Evolutionary conservation across 257 asterid genomes (phyloP).

Genomic region (Nicotiana tabacum): DNA sequence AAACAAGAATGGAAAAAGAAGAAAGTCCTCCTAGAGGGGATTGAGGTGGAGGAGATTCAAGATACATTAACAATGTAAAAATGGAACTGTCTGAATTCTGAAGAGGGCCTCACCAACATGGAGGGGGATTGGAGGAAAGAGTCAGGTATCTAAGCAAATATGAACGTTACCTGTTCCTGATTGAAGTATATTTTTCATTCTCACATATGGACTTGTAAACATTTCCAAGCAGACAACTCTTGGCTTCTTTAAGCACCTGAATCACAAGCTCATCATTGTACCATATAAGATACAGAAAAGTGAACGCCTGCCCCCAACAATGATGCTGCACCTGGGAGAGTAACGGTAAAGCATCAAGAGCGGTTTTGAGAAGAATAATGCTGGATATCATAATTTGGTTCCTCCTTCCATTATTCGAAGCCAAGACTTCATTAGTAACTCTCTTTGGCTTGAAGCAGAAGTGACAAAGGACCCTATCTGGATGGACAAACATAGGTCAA

Average conservation of each 20-base stretch:
- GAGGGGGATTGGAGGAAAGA: background rate
- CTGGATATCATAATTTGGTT: conserved; percentile 86
- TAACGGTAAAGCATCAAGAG: conserved; percentile 87
- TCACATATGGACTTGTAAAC: conserved; percentile 80
- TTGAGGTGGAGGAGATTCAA: background rate
- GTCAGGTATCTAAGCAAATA: background rate
- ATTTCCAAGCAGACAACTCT: conserved; percentile 74
- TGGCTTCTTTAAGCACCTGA: conserved; percentile 95
- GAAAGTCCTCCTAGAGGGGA: background rate
- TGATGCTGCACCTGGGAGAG: conserved; percentile 66
- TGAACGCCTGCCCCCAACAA: background rate
- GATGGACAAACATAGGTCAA: conserved; percentile 21
- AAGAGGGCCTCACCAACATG: background rate
- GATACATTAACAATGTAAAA: background rate
- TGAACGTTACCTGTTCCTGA: conserved; percentile 63
- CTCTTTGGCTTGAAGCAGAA: conserved; percentile 96
- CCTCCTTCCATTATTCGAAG: conserved; percentile 61
- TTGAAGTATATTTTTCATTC: conserved; percentile 70
- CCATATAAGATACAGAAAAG: background rate
- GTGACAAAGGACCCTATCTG: conserved; percentile 98
- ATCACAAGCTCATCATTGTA: background rate
- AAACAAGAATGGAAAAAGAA: background rate
- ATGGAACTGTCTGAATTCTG: background rate
- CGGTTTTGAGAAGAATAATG: conserved; percentile 89
- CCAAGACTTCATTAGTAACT: conserved; percentile 67